Percentiles rank a stretch among this genome's conserved stretches.
Conservation (phyloP, 129 eudicot species). For the Centaurea solstitialis region DNA sequence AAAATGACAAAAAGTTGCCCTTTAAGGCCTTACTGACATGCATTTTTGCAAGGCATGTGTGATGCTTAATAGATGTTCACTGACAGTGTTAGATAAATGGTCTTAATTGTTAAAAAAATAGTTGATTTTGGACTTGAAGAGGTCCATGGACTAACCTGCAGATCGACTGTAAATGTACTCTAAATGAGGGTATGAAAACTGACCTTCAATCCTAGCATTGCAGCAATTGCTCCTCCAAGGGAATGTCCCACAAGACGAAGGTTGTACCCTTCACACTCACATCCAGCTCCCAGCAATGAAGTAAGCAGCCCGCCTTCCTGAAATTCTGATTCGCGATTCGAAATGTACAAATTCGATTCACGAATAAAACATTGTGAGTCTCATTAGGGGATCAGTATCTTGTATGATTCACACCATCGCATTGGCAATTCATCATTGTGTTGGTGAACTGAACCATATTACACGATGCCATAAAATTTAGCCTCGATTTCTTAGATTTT, state of each 20-base stretch:
- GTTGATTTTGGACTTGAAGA: not conserved
- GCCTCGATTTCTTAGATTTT: not conserved
- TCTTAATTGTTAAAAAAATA: not conserved
- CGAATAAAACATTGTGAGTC: not conserved
- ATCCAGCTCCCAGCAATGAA: slow-evolving; percentile 63
- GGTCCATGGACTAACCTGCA: not conserved
- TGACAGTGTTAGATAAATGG: not conserved
- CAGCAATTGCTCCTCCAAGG: slow-evolving; percentile 80
- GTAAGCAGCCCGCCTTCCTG: slow-evolving; percentile 58
- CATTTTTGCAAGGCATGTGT: not conserved
- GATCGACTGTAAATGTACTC: not conserved
- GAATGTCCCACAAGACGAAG: slow-evolving; percentile 76
- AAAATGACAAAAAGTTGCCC: not conserved
- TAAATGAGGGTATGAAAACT: not conserved
- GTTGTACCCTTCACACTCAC: slow-evolving; percentile 69
- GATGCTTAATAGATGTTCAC: not conserved
- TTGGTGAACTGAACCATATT: not conserved
- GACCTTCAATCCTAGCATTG: slow-evolving; percentile 68
- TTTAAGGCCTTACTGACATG: not conserved
- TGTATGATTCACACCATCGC: not conserved
- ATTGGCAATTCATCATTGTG: not conserved
- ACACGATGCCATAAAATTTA: not conserved
- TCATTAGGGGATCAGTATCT: not conserved
- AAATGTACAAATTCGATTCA: slow-evolving; percentile 2
- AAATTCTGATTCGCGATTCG: slow-evolving; percentile 20